phyloP scores from a whole-genome alignment of 306 rosid species.

The Quercus wislizeni region DNA sequence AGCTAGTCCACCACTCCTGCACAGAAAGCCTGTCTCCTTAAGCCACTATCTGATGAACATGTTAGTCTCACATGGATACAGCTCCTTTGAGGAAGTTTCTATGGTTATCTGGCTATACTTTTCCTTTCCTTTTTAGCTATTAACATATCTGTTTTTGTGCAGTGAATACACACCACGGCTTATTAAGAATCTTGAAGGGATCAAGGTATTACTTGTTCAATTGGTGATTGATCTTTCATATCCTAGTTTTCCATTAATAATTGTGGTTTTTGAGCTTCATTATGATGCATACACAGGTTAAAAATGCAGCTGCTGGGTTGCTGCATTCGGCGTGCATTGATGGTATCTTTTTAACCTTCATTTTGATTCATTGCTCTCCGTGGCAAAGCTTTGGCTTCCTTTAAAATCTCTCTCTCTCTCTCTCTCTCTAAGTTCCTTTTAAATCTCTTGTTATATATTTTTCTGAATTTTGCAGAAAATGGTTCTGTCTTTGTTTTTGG shows the following conservation, averaged over 20 bases:
- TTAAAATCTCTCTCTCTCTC: background rate
- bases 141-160: constrained; percentile 28
- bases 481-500: constrained; percentile 80
- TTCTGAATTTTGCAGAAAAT: constrained; percentile 58
- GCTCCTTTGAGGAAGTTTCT: constrained; percentile 4
- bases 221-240: constrained; percentile 19
- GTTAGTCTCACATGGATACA: background rate
- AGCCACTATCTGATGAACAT: background rate
- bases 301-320: constrained; percentile 77
- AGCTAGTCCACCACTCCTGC: background rate
- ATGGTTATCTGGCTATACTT: constrained; percentile 5
- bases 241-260: background rate
- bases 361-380: background rate
- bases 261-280: constrained; percentile 10
- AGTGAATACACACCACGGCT: constrained; percentile 93
- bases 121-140: background rate
- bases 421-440: constrained; percentile 7
- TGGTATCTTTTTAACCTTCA: constrained; percentile 46
- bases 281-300: constrained; percentile 49
- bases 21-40: background rate
- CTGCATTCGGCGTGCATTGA: constrained; percentile 82
- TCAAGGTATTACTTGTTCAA: constrained; percentile 51
- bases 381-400: constrained; percentile 4
- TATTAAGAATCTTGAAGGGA: constrained; percentile 85
- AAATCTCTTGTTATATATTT: background rate